Evolutionary conservation across 495 filamentous ascomycete species (phyloP).

Genomic region (Talaromyces ruber): DNA sequence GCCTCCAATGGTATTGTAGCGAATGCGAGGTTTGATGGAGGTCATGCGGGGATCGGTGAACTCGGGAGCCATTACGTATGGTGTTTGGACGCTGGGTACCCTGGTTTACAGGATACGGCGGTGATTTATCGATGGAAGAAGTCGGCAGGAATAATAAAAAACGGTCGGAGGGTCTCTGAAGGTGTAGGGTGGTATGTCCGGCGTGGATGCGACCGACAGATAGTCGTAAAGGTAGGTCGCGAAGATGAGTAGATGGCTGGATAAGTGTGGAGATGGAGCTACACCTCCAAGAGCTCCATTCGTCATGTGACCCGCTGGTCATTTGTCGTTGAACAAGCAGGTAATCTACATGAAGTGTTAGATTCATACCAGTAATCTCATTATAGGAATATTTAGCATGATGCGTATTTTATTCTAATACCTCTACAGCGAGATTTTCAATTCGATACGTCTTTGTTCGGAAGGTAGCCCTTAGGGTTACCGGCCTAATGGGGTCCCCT

Average conservation of each 20-base stretch:
- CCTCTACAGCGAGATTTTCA: too few relatives aligned
- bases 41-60: slow-evolving; percentile 71
- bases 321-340: background rate
- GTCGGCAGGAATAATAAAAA: background rate
- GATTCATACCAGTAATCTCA: too few relatives aligned
- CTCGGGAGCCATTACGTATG: slow-evolving; percentile 47
- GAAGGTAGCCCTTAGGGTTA: background rate
- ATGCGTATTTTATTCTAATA: background rate
- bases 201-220: background rate
- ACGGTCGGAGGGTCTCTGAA: background rate
- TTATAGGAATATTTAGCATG: too few relatives aligned
- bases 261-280: background rate
- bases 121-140: background rate
- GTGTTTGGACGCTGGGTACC: slow-evolving; percentile 6
- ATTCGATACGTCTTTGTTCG: background rate
- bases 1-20: slow-evolving; percentile 97
- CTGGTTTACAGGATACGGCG: background rate
- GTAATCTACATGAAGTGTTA: background rate
- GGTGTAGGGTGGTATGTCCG: background rate
- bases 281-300: background rate
- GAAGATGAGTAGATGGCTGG: background rate
- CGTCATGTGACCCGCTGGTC: background rate
- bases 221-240: background rate
- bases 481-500: too few relatives aligned
- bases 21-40: slow-evolving; percentile 72